A percentile compares a stretch with the other conserved stretches of the same genome.
These are phyloP conservation scores for Pelargonium myrrhifolium DNA, from an alignment of 441 rosid genomes.

Conservation along the genomic window DNA sequence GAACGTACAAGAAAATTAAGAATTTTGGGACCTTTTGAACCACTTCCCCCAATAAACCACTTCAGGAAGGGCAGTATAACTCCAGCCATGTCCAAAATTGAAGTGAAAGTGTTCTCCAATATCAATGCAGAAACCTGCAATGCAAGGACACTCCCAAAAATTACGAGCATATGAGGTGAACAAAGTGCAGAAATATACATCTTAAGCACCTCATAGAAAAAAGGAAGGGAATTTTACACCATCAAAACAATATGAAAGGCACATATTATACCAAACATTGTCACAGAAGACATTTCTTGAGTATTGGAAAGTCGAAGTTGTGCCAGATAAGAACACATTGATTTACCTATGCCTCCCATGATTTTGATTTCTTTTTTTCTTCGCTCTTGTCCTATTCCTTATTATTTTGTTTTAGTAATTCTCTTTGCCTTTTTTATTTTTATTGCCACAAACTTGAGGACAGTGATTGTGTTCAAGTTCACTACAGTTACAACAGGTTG, in stretches of 20 bases:
- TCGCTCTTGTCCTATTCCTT: neutral
- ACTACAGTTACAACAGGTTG: neutral
- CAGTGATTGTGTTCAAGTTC: neutral
- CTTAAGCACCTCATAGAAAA: neutral
- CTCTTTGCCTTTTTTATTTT: neutral
- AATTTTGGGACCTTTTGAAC: conserved; percentile 65
- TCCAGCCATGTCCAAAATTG: conserved; percentile 98
- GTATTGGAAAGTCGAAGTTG: neutral
- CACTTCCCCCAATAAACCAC: conserved; percentile 88
- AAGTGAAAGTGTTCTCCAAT: conserved; percentile 88
- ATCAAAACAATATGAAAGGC: neutral
- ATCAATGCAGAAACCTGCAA: conserved; percentile 69
- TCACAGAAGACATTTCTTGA: neutral
- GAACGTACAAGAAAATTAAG: conserved; percentile 88
- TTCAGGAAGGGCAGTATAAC: conserved; percentile 80
- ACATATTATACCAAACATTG: neutral
- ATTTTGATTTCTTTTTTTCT: neutral
- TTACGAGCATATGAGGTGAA: conserved; percentile 3
- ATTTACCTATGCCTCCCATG: too few species aligned
- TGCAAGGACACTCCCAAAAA: conserved; percentile 15
- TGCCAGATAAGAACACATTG: neutral
- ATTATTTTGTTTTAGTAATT: neutral
- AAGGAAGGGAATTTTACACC: neutral
- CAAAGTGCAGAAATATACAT: neutral
- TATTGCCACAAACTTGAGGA: neutral